phyloP scores from a whole-genome alignment of 352 stramenopile species.

The Globisporangium apiculatum region DNA sequence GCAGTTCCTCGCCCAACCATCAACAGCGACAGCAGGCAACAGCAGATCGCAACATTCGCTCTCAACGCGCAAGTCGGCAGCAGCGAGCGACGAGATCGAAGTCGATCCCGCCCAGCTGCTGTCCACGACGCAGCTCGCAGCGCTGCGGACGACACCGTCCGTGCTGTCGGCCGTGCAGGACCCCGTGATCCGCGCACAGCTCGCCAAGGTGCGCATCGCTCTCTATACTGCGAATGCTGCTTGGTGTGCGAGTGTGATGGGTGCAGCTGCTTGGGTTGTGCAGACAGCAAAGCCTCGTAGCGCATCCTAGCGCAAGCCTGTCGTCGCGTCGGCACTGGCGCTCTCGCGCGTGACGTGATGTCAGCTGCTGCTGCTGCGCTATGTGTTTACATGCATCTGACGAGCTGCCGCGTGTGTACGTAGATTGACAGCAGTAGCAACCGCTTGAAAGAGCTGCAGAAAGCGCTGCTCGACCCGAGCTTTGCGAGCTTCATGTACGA shows the following conservation, averaged over 20 bases:
- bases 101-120: conserved; percentile 34
- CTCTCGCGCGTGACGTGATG: background rate
- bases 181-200: conserved; percentile 33
- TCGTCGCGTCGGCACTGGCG: background rate
- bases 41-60: conserved; percentile 3
- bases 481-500: conserved; percentile 81
- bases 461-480: conserved; percentile 52
- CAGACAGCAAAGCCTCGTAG: background rate
- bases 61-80: conserved; percentile 6
- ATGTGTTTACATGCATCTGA: background rate
- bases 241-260: background rate
- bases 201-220: conserved; percentile 36
- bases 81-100: conserved; percentile 16
- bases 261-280: background rate
- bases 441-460: conserved; percentile 71
- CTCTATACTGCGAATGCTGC: background rate
- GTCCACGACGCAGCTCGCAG: conserved; percentile 39
- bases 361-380: background rate
- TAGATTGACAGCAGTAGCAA: conserved; percentile 62
- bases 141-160: conserved; percentile 23
- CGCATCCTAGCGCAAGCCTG: background rate
- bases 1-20: conserved; percentile 2
- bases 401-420: background rate
- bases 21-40: conserved; percentile 2
- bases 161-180: conserved; percentile 42